Percentiles rank a stretch among this genome's conserved stretches.
phyloP scores from a whole-genome alignment of 2,329 filamentous ascomycete species.

The Phaeosphaeriaceae sp. region DNA sequence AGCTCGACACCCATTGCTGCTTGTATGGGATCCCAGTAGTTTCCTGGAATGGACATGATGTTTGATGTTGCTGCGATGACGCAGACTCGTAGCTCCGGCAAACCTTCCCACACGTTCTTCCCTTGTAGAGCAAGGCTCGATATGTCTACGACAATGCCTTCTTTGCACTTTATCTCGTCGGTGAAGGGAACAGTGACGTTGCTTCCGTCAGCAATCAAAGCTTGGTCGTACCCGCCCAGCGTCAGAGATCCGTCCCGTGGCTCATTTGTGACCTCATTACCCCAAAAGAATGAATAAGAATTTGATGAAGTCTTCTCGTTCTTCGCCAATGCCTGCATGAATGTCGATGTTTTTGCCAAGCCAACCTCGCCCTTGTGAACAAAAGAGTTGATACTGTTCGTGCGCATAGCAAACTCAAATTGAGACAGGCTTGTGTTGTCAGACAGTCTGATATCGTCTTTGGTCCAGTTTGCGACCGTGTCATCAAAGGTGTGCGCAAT shows the following conservation, averaged over 20 bases:
- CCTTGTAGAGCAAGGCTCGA: slow-evolving; percentile 6
- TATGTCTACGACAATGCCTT: slow-evolving; percentile 14
- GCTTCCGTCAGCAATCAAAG: slow-evolving; percentile 2
- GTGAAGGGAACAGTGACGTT: slow-evolving; percentile 7
- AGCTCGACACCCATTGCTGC: slow-evolving; percentile 8
- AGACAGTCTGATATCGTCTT: slow-evolving; percentile 6
- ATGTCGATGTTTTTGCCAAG: slow-evolving; percentile 7
- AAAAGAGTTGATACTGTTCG: not conserved
- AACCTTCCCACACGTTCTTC: slow-evolving; percentile 3
- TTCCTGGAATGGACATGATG: slow-evolving; percentile 9
- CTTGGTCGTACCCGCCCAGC: slow-evolving; percentile 12
- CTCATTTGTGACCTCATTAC: slow-evolving; percentile 12
- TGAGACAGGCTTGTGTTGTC: slow-evolving; percentile 5
- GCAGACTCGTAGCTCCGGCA: slow-evolving; percentile 7
- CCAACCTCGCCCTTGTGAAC: slow-evolving; percentile 8
- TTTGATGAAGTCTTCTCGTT: slow-evolving; percentile 9
- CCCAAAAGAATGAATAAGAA: slow-evolving; percentile 14
- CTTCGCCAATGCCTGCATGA: slow-evolving; percentile 5
- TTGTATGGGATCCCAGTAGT: slow-evolving; percentile 12
- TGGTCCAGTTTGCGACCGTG: slow-evolving; percentile 8
- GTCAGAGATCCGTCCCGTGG: slow-evolving; percentile 15
- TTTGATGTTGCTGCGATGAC: slow-evolving; percentile 9
- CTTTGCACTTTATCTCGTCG: slow-evolving; percentile 5
- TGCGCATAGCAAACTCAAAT: slow-evolving; percentile 6
- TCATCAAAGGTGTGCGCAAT: slow-evolving; percentile 3